A percentile compares a stretch with the other conserved stretches of the same genome.
phyloP scores from a whole-genome alignment of 306 rosid genomes.

The Glycine latifolia region DNA sequence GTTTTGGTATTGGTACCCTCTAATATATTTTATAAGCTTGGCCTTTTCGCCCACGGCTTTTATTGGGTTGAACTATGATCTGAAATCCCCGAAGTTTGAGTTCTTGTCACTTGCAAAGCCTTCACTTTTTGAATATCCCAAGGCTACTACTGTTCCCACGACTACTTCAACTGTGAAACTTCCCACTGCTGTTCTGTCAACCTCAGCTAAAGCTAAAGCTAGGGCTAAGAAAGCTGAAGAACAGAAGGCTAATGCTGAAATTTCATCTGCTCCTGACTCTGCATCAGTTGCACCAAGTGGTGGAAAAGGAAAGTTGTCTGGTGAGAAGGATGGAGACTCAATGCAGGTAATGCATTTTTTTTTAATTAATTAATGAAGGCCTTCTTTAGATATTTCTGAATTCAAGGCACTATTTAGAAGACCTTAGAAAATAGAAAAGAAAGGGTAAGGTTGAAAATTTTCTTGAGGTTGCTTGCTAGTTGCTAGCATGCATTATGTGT shows the following conservation, averaged over 20 bases:
- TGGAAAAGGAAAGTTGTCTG: constrained; percentile 77
- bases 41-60: constrained; percentile 94
- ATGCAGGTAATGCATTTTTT: constrained; percentile 74
- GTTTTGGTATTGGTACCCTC: constrained; percentile 99
- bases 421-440: neutral
- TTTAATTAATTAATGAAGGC: constrained; percentile 24
- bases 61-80: constrained; percentile 87
- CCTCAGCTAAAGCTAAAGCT: constrained; percentile 97
- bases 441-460: neutral
- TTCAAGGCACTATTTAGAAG: constrained; percentile 1
- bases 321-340: constrained; percentile 87
- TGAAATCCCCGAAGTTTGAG: constrained; percentile 90
- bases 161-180: constrained; percentile 89
- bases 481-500: neutral
- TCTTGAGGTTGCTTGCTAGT: constrained; percentile 3
- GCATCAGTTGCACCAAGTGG: constrained; percentile 58
- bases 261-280: constrained; percentile 64
- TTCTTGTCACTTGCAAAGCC: constrained; percentile 95
- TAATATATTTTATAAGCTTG: constrained; percentile 88
- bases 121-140: constrained; percentile 93
- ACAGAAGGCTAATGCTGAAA: constrained; percentile 83
- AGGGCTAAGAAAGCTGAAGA: constrained; percentile 98
- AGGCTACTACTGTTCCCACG: constrained; percentile 82
- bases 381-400: neutral
- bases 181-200: constrained; percentile 96